Percentiles rank a stretch among this genome's conserved stretches.
These are phyloP conservation scores for Zizania palustris DNA, from an alignment of 202 grass and related monocot species.

Conservation along the genomic window DNA sequence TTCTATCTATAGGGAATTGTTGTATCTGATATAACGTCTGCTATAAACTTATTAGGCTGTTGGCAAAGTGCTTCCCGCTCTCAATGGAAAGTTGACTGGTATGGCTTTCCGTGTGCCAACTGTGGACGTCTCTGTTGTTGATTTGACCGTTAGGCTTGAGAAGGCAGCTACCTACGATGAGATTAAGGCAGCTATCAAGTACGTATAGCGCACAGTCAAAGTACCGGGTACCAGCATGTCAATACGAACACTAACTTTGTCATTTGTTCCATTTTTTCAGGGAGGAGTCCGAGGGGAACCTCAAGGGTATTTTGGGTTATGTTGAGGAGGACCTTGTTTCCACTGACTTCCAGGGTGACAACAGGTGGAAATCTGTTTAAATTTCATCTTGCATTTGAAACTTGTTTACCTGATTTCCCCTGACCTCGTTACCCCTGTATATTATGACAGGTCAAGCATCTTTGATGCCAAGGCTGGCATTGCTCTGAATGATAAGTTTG, in stretches of 20 bases:
- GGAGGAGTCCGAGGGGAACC: slow-evolving; percentile 78
- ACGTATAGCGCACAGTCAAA: slow-evolving; percentile 21
- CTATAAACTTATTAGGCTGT: slow-evolving; percentile 57
- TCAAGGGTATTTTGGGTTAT: slow-evolving; percentile 89
- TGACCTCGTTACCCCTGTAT: neutral
- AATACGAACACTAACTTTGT: neutral
- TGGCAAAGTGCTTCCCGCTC: slow-evolving; percentile 53
- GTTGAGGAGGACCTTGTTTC: slow-evolving; percentile 89
- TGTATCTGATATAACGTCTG: neutral
- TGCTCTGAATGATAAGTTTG: slow-evolving; percentile 72
- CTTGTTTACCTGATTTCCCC: neutral
- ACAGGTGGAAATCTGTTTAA: slow-evolving; percentile 46
- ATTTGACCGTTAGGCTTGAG: slow-evolving; percentile 83
- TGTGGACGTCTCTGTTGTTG: slow-evolving; percentile 87
- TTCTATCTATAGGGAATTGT: neutral
- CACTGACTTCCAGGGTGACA: slow-evolving; percentile 82
- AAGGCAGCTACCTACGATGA: slow-evolving; percentile 77
- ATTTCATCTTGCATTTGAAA: neutral
- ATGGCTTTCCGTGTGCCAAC: slow-evolving; percentile 97
- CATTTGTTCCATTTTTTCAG: slow-evolving; percentile 28
- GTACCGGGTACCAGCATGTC: neutral
- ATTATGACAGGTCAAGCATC: slow-evolving; percentile 71
- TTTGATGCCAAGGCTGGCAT: slow-evolving; percentile 90
- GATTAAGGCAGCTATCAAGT: slow-evolving; percentile 92
- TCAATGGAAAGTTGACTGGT: slow-evolving; percentile 67